Base-by-base conservation (phyloP, 164 flowering plant genomes). In the Amborella trichopoda region DNA sequence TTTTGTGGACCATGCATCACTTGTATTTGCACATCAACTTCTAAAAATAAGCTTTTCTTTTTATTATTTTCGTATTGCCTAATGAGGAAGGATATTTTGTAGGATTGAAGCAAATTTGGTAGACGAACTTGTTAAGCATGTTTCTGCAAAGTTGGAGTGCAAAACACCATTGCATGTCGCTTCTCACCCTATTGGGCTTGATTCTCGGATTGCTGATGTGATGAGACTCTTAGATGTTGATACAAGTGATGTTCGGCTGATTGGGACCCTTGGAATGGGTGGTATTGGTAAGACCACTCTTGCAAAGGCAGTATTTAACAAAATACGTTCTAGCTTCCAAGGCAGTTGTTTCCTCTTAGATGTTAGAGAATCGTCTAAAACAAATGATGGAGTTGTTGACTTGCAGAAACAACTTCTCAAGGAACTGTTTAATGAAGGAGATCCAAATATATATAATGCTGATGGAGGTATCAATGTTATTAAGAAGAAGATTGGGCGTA, bases 231-330 rank as follows among this genome's bases (percentile, higher is more conserved):
- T 71, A 38, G 58, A 68, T 49, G 45, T 67, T 2, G 46, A 49
- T 28, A 16, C 51, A 26, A 55, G 30, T 26, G 60, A 50, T 19
- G 48, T 59, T 23, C 39, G 40, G 45, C 43, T 63, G 11, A 6
- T 75, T 24, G 71, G 71, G 12, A 20, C 72, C 12, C 47, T 55
- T 60, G 77, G 77, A 5, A 61, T 66, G 42, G 73, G 73, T 14
- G 77, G 80, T 10, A 41, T 75, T 55, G 80, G 80, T 2, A 75
- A 75, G 59, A 69, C 80, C 26, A 75, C 80, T 32, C 64, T 76
- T 21, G 70, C 76, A 27, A 68, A 68, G 54, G 72, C 71, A 33
- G 48, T 70, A 5, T 73, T 48, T 32, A 76, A 68, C 49, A 62
- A 58, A 37, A 61, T 76, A 17, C 53, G 51, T 3, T 21, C 2